Conservation (phyloP, 2,329 filamentous ascomycete genomes). For the Cladosporium austrohemisphaericum region DNA sequence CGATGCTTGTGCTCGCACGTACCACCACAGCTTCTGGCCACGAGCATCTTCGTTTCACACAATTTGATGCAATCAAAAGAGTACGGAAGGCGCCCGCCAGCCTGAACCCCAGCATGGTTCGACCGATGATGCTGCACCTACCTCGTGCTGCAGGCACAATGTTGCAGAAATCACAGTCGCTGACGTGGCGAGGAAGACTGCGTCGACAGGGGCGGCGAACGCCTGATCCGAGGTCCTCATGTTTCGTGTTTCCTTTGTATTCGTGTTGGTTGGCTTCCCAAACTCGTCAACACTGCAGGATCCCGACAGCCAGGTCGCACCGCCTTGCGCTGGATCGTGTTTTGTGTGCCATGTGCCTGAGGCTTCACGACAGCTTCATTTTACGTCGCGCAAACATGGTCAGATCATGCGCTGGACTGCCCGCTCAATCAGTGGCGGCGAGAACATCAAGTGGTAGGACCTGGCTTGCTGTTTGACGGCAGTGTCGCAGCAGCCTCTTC, state of each 20-base stretch:
- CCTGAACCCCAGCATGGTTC: too few species aligned
- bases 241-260: constrained; percentile 6
- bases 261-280: not conserved
- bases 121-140: too few species aligned
- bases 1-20: constrained; percentile 1
- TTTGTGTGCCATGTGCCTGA: constrained; percentile 14
- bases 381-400: not conserved
- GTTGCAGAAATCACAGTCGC: too few species aligned
- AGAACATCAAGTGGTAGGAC: not conserved
- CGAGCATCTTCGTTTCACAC: constrained; percentile 7
- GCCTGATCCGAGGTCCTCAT: constrained; percentile 5
- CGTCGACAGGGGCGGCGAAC: not conserved
- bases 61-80: constrained; percentile 2
- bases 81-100: not conserved
- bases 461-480: not conserved
- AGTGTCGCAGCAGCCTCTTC: not conserved
- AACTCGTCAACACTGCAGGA: constrained; percentile 1
- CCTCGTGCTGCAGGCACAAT: too few species aligned
- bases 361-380: constrained; percentile 5
- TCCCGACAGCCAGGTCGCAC: constrained; percentile 13
- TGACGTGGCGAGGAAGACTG: constrained; percentile 7
- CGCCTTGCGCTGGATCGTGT: not conserved
- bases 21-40: constrained; percentile 7
- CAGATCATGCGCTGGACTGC: not conserved
- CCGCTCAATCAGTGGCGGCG: not conserved